Percentiles rank a stretch among this genome's conserved stretches.
Evolutionary conservation across 805 yeast species (phyloP).

Genomic region (Aciculoconidium aculeatum): DNA sequence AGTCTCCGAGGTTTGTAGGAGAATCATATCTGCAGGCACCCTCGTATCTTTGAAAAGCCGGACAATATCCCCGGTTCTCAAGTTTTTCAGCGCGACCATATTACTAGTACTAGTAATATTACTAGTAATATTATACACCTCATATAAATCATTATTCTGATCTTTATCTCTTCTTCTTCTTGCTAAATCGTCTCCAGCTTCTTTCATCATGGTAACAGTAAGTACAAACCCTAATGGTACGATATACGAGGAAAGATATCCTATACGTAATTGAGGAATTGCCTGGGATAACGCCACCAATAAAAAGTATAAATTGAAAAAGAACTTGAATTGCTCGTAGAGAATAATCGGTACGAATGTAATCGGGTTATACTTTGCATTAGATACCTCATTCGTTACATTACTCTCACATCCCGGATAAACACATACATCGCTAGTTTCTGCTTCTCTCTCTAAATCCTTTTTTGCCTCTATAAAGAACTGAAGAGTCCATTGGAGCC

Average conservation of each 20-base stretch:
- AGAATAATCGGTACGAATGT: constrained; percentile 84
- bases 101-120: constrained; percentile 18
- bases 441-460: constrained; percentile 24
- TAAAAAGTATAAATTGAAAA: constrained; percentile 87
- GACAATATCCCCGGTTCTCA: constrained; percentile 84
- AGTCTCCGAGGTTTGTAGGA: constrained; percentile 75
- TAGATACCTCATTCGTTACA: constrained; percentile 85
- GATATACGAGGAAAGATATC: constrained; percentile 85
- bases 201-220: constrained; percentile 89
- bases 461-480: constrained; percentile 20
- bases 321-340: constrained; percentile 95
- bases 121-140: constrained; percentile 43
- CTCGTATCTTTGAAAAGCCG: constrained; percentile 73
- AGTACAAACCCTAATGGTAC: constrained; percentile 94
- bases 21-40: constrained; percentile 88
- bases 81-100: constrained; percentile 45
- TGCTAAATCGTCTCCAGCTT: constrained; percentile 89
- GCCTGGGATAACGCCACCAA: constrained; percentile 92
- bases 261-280: constrained; percentile 84
- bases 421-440: too few species aligned
- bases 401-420: too few species aligned
- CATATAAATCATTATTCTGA: constrained; percentile 78
- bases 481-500: constrained; percentile 7
- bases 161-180: constrained; percentile 87
- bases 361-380: constrained; percentile 87